A percentile compares a stretch with the other conserved stretches of the same genome.
These are phyloP conservation scores for Flaveria trinervia DNA, from an alignment of 129 eudicot genomes.

Conservation along the genomic window DNA sequence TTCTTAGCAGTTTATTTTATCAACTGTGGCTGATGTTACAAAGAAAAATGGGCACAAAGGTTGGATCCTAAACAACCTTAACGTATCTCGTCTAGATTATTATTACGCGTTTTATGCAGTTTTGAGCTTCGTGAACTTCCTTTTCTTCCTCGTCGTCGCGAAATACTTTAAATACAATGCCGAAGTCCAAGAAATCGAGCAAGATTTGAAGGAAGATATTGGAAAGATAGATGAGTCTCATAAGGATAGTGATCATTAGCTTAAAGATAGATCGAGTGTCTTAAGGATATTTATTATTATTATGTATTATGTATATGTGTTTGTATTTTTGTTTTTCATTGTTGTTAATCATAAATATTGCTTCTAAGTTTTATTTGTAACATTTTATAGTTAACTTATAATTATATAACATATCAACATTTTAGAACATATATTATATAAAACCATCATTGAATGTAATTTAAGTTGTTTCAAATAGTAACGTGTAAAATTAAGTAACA, in stretches of 20 bases:
- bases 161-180: constrained; percentile 49
- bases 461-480: too few species aligned
- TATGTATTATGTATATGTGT: not conserved
- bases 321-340: not conserved
- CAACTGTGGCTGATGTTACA: constrained; percentile 55
- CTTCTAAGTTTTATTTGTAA: not conserved
- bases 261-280: not conserved
- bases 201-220: constrained; percentile 29
- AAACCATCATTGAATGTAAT: too few species aligned
- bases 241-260: not conserved
- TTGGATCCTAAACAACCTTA: constrained; percentile 64
- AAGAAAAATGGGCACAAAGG: constrained; percentile 51
- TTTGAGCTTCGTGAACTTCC: constrained; percentile 51
- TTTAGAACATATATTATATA: not conserved
- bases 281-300: not conserved
- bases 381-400: too few species aligned
- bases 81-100: constrained; percentile 54
- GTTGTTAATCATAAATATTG: not conserved
- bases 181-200: constrained; percentile 18
- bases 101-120: constrained; percentile 57
- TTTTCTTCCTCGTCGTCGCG: constrained; percentile 49
- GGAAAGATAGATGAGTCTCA: not conserved
- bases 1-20: constrained; percentile 54
- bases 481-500: too few species aligned
- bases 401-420: not conserved